Evolutionary conservation across 805 yeast species (phyloP), one percentile per base, ranked within the genome.

Genomic region (Kazachstania viticola): DNA sequence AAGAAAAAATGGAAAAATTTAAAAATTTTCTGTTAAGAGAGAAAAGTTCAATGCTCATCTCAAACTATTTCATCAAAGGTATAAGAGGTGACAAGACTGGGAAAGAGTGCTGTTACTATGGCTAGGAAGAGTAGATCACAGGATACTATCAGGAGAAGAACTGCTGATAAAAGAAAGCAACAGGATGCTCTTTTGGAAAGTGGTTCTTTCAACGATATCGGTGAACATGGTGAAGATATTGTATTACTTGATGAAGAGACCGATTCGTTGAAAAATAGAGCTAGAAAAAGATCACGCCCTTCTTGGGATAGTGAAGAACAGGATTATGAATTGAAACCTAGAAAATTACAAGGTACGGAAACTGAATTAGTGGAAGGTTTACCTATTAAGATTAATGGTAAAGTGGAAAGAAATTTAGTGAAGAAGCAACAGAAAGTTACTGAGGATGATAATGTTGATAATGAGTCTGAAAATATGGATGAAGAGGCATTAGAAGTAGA

Each of bases 331-430:
- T 56, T 65, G 41, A 58, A 51, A 34, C 94, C 95, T 2, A 69
- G 97, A 53, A 46, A 54, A 3, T 56, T 73, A 40, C 57, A 58
- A 14, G 66, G 62, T 5, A 25, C 26, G 4, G 63, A 61, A 4
- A 65, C 62, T 4, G 60, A 49, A 14, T 31, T 54, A 30, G 65
- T 69, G 4, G 95, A 81, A 49, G 77, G 79, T 9, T 64, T 88
- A 34, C 97, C 97, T 1, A 81, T 87, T 33, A 80, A 79, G 46
- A 64, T 67, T 12, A 82, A 74, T 39, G 95, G 95, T 33, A 67
- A 63, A 32, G 63, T 88, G n/a, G 72, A 77, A 54, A 66, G 94
- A 46, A 81, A 75, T 5, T 50, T 72, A 31, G 40, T 62, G 60
- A 39, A 38, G 28, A 39, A 36, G 16, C 36, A 36, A 33, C 17